phyloP scores from a whole-genome alignment of 129 eudicot species.

The Arctium minus region DNA sequence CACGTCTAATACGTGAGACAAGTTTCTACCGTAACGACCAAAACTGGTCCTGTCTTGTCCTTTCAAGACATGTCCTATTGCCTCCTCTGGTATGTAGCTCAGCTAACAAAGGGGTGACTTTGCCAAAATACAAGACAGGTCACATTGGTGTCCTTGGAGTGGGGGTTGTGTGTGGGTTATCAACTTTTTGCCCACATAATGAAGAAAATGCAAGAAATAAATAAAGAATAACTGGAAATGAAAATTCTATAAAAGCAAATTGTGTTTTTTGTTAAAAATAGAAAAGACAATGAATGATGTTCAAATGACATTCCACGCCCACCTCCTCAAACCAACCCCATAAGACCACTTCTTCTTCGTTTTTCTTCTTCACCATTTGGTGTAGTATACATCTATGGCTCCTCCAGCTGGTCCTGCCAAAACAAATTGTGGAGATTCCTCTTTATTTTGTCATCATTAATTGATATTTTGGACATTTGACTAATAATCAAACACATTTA shows the following conservation, averaged over 20 bases:
- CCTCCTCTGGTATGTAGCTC: too few relatives aligned
- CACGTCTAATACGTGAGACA: too few relatives aligned
- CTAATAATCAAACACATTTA: background rate
- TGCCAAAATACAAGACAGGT: too few relatives aligned
- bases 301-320: slow-evolving; percentile 41
- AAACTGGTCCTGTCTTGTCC: too few relatives aligned
- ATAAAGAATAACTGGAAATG: background rate
- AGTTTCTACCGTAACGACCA: too few relatives aligned
- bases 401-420: slow-evolving; percentile 33
- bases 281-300: slow-evolving; percentile 14
- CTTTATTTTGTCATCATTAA: background rate
- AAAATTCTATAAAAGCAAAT: slow-evolving; percentile 9
- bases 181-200: too few relatives aligned
- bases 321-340: slow-evolving; percentile 27
- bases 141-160: too few relatives aligned
- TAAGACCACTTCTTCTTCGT: slow-evolving; percentile 10
- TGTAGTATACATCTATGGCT: slow-evolving; percentile 12
- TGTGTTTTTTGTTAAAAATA: slow-evolving; percentile 3
- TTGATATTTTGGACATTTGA: background rate
- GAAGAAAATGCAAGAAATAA: background rate
- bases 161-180: too few relatives aligned
- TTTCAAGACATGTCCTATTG: too few relatives aligned
- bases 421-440: background rate
- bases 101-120: too few relatives aligned
- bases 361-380: background rate